phyloP scores from a whole-genome alignment of 805 yeast genomes.

The Ogataea kodamae region DNA sequence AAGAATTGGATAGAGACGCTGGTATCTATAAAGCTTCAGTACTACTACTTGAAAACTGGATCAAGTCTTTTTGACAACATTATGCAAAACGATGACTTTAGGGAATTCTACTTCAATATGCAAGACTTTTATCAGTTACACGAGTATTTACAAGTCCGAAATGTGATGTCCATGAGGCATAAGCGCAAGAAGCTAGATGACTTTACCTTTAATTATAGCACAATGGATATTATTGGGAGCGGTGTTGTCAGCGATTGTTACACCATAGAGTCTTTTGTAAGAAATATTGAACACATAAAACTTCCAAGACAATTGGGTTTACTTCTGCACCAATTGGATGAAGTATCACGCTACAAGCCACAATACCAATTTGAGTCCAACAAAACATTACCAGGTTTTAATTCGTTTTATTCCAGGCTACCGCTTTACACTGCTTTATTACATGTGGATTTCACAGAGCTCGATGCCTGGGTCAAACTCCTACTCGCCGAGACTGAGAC shows the following conservation, averaged over 20 bases:
- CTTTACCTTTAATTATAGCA: constrained; percentile 7
- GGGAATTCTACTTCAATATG: constrained; percentile 9
- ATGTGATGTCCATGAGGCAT: constrained; percentile 1
- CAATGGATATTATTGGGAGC: constrained; percentile 11
- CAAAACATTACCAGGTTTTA: constrained; percentile 7
- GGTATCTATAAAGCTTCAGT: constrained; percentile 12
- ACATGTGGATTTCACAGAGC: constrained; percentile 9
- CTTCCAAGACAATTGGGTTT: constrained; percentile 20
- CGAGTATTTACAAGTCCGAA: constrained; percentile 8
- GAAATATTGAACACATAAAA: constrained; percentile 8
- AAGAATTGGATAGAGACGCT: constrained; percentile 6
- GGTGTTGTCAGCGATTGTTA: constrained; percentile 14
- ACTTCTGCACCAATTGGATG: constrained; percentile 14
- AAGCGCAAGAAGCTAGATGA: constrained; percentile 16
- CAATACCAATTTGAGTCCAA: constrained; percentile 2
- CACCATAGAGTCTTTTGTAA: constrained; percentile 11
- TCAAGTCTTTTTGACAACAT: constrained; percentile 1
- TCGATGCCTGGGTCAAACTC: constrained; percentile 18
- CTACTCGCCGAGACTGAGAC: constrained; percentile 5
- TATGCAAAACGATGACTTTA: constrained; percentile 6
- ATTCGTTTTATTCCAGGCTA: constrained; percentile 10
- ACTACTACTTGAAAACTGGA: constrained; percentile 7
- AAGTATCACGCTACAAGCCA: constrained; percentile 1
- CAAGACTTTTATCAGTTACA: constrained; percentile 12
- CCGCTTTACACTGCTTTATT: constrained; percentile 14